These are phyloP conservation scores for Posidonia oceanica DNA, from an alignment of 116 monocot genomes.

Conservation along the genomic window DNA sequence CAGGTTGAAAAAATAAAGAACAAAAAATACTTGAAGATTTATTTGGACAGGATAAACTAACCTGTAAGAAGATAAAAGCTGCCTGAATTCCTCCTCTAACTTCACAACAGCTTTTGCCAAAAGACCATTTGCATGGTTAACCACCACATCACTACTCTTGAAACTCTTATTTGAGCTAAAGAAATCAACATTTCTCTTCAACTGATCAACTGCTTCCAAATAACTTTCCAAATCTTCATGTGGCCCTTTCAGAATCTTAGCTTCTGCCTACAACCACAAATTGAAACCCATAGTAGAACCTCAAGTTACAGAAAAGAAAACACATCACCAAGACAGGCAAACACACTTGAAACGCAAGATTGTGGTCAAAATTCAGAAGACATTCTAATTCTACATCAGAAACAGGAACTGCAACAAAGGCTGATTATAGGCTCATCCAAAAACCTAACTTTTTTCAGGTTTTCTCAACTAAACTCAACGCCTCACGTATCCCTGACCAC, in stretches of 20 bases:
- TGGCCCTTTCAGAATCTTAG: conserved; percentile 70
- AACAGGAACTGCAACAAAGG: too few relatives aligned
- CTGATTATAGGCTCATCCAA: too few relatives aligned
- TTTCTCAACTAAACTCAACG: too few relatives aligned
- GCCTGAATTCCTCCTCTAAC: conserved; percentile 86
- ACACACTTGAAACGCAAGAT: too few relatives aligned
- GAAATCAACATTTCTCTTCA: conserved; percentile 55
- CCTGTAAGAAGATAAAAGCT: conserved; percentile 64
- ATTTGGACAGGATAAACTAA: not conserved
- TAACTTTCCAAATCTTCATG: conserved; percentile 86
- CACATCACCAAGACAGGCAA: too few relatives aligned
- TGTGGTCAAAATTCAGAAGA: too few relatives aligned
- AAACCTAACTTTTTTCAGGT: too few relatives aligned
- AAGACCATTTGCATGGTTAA: conserved; percentile 57
- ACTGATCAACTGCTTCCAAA: conserved; percentile 67
- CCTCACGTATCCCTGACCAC: too few relatives aligned
- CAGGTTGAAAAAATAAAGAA: not conserved
- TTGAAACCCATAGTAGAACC: not conserved
- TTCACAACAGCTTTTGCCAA: conserved; percentile 60
- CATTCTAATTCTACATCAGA: too few relatives aligned
- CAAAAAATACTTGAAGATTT: not conserved
- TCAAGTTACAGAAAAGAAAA: too few relatives aligned
- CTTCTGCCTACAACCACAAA: conserved; percentile 38
- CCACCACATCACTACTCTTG: conserved; percentile 58
- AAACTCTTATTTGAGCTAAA: conserved; percentile 71